These are phyloP conservation scores for Exophiala oligosperma DNA, from an alignment of 2,329 filamentous ascomycete species.

Conservation along the genomic window DNA sequence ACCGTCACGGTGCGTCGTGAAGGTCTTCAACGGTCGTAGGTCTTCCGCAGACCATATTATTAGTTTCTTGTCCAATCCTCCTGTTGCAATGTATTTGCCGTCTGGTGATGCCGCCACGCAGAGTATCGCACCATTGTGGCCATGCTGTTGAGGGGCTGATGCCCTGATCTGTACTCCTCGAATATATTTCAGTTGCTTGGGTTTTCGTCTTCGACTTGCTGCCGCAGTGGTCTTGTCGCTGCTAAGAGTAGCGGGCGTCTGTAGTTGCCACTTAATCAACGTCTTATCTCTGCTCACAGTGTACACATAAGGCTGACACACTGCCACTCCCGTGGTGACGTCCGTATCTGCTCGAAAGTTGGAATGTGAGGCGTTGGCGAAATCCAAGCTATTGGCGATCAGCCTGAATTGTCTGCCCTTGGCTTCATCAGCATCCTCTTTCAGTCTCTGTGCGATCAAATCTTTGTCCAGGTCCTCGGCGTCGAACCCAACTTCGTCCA, in stretches of 20 bases:
- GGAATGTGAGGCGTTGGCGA: conserved; percentile 65
- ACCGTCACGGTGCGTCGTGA: conserved; percentile 87
- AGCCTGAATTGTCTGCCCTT: conserved; percentile 87
- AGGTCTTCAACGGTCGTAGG: conserved; percentile 76
- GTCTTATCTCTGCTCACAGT: conserved; percentile 83
- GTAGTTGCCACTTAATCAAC: conserved; percentile 86
- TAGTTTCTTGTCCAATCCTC: conserved; percentile 78
- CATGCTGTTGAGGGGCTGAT: conserved; percentile 54
- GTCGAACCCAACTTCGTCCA: conserved; percentile 85
- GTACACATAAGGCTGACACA: conserved; percentile 78
- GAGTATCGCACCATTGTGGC: conserved; percentile 78
- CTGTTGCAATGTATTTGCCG: conserved; percentile 87
- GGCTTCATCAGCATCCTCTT: conserved; percentile 87
- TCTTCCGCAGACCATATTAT: conserved; percentile 85
- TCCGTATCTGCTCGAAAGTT: conserved; percentile 78
- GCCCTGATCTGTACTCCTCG: conserved; percentile 43
- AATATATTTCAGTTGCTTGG: conserved; percentile 51
- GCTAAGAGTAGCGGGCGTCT: conserved; percentile 41
- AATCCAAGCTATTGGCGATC: conserved; percentile 72
- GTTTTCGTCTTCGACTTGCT: conserved; percentile 39
- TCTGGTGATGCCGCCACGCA: conserved; percentile 84
- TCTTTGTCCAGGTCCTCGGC: conserved; percentile 92
- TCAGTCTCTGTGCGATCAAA: conserved; percentile 82
- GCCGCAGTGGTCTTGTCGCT: conserved; percentile 12
- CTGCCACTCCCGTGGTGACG: conserved; percentile 75